Percentiles rank a stretch among this genome's conserved stretches.
These are phyloP conservation scores for Talaromyces nanjingensis DNA, from an alignment of 495 filamentous ascomycete species.

Conservation along the genomic window DNA sequence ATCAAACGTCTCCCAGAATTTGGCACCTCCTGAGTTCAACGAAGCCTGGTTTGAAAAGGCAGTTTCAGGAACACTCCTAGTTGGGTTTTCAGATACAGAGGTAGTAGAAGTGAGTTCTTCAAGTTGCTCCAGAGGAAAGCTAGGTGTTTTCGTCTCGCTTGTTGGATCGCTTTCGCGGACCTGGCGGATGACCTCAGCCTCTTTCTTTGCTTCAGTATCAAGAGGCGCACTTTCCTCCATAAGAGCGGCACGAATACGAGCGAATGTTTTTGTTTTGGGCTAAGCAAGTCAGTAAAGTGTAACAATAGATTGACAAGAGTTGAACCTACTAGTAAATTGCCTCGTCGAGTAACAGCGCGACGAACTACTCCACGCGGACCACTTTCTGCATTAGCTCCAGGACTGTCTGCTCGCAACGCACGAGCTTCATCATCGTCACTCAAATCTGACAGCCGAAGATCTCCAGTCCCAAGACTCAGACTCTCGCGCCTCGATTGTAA, in stretches of 20 bases:
- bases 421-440: slow-evolving; percentile 68
- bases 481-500: slow-evolving; percentile 67
- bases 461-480: slow-evolving; percentile 77
- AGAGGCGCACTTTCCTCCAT: slow-evolving; percentile 80
- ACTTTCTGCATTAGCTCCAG: slow-evolving; percentile 29
- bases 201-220: slow-evolving; percentile 81
- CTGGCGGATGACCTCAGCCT: slow-evolving; percentile 91
- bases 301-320: too few relatives aligned
- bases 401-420: slow-evolving; percentile 37
- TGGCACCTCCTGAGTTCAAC: slow-evolving; percentile 60
- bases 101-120: slow-evolving; percentile 34
- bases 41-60: slow-evolving; percentile 68
- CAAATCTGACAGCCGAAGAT: slow-evolving; percentile 77
- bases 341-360: slow-evolving; percentile 71
- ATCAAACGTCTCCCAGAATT: slow-evolving; percentile 78
- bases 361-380: slow-evolving; percentile 47
- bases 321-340: slow-evolving; percentile 78
- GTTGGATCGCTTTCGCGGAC: slow-evolving; percentile 68
- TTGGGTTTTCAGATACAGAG: slow-evolving; percentile 52
- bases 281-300: slow-evolving; percentile 27
- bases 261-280: slow-evolving; percentile 94
- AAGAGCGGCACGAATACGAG: slow-evolving; percentile 82
- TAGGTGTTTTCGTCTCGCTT: slow-evolving; percentile 31
- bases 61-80: slow-evolving; percentile 41
- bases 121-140: slow-evolving; percentile 18